Evolutionary conservation across 257 asterid species (phyloP).

Genomic region (Mentha longifolia): DNA sequence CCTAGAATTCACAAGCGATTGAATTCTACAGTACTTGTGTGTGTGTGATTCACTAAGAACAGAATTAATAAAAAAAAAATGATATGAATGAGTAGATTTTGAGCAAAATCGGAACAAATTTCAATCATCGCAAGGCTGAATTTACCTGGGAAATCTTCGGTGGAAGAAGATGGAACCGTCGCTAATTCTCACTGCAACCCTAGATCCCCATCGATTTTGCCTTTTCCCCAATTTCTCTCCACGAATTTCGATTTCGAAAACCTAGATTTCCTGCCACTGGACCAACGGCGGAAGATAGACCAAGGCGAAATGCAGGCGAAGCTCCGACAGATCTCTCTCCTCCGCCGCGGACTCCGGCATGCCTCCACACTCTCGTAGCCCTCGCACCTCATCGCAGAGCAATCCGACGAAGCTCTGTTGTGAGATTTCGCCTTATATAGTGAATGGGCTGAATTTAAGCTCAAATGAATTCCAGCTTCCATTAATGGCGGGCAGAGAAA

Average conservation of each 20-base stretch:
- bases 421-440: constrained; percentile 29
- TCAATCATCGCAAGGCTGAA: background rate
- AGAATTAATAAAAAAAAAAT: background rate
- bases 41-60: too few relatives aligned
- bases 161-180: constrained; percentile 28
- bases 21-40: background rate
- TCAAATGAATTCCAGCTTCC: constrained; percentile 30
- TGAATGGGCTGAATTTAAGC: constrained; percentile 7
- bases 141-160: constrained; percentile 41
- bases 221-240: too few relatives aligned
- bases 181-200: constrained; percentile 18
- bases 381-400: constrained; percentile 35
- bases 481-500: constrained; percentile 45
- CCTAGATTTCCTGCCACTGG: too few relatives aligned
- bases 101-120: background rate
- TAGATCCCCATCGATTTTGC: too few relatives aligned
- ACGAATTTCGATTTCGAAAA: too few relatives aligned
- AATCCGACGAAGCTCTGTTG: constrained; percentile 10
- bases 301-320: too few relatives aligned
- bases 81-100: background rate
- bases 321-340: too few relatives aligned
- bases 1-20: background rate
- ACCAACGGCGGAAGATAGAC: too few relatives aligned
- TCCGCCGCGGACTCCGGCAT: too few relatives aligned
- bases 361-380: constrained; percentile 37